phyloP scores from a whole-genome alignment of 257 asterid species.

The Nyctanthes arbortristis region DNA sequence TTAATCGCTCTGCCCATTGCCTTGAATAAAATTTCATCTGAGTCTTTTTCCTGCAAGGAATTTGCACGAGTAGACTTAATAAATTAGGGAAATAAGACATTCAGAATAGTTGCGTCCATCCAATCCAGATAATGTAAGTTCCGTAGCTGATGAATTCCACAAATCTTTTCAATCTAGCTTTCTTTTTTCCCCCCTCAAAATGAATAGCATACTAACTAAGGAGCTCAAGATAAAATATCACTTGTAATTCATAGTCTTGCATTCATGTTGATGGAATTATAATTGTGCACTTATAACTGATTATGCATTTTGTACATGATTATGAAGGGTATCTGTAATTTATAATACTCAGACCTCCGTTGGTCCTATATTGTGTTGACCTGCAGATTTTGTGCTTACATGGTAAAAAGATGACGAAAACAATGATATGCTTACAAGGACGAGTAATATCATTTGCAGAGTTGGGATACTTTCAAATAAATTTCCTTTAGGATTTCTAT shows the following conservation, averaged over 20 bases:
- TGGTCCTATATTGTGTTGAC: background rate
- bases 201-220: too few relatives aligned
- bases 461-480: too few relatives aligned
- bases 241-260: background rate
- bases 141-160: background rate
- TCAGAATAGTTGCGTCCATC: background rate
- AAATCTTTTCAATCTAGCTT: slow-evolving; percentile 2
- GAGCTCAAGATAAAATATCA: background rate
- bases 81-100: too few relatives aligned
- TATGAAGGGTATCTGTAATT: background rate
- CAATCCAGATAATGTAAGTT: background rate
- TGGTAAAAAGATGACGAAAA: background rate
- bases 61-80: background rate
- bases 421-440: too few relatives aligned
- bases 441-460: too few relatives aligned
- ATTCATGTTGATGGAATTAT: background rate
- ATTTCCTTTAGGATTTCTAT: too few relatives aligned
- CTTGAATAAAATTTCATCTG: slow-evolving; percentile 55
- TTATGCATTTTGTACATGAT: background rate
- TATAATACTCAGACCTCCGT: background rate
- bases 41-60: slow-evolving; percentile 46
- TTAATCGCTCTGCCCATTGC: slow-evolving; percentile 69
- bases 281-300: too few relatives aligned
- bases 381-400: background rate
- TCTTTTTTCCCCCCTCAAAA: too few relatives aligned